Evolutionary conservation across 768 basidiomycete genomes (phyloP), one percentile per base, ranked within the genome.

Genomic region (Boletus tylopilopsis): DNA sequence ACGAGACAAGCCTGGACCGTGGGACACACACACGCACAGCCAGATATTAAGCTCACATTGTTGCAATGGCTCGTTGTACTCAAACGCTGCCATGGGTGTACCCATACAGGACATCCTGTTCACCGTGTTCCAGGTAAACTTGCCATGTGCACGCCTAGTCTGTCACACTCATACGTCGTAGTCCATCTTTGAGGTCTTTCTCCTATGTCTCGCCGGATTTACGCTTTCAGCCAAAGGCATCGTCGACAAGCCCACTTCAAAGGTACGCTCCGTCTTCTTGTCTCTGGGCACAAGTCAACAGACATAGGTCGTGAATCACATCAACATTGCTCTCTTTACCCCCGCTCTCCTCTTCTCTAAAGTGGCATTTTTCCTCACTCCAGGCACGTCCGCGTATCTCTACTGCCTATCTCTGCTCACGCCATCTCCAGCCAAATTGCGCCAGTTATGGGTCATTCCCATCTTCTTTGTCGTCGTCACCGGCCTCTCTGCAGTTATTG

Each of bases 281-380:
- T 11, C 2, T 21, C 29, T n/a, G 8, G 22, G 39, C 34, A n/a
- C 15, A 13, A 16, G 41, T 49, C 19, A 49, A 36, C 13, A 24
- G 23, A 2, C 60, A 23, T 24, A 89, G 87, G 79, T 82, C 78
- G 71, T 91, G 18, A 92, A 91, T 60, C 75, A 79, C 19, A 71
- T 95, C 45, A 95, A 94, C 66, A 82, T 95, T 21, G 87, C 87
- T 0, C 79, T 97, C 27, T 96, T 97, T 71, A 91, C 89, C 0
- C 88, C 90, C 0, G 85, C 87, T 0, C 79, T 94, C 6, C 73
- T 95, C 27, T 94, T 95, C 70, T 93, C 90, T 12, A 98, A 96
- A 71, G 93, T 98, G 19, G 95, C 94, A 0, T 95, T 94, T 72
- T 90, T 87, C 64, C 68, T 94, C 35, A 81, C 87, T 0, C 93